Evolutionary conservation across 352 stramenopile genomes (phyloP).

Genomic region (Phytophthora citricola): DNA sequence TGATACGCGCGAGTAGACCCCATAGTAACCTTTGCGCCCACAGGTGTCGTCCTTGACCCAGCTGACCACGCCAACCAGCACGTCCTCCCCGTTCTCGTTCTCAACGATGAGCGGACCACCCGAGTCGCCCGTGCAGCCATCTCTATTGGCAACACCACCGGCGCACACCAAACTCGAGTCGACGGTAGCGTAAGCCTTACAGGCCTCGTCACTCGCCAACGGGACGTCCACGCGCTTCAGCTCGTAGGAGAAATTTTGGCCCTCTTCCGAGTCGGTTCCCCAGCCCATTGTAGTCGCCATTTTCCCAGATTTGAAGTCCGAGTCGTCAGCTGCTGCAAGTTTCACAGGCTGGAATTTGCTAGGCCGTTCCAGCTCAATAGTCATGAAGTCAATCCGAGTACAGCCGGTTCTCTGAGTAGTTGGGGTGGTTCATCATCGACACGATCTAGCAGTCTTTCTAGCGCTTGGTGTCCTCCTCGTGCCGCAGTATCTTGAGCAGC

Average conservation of each 20-base stretch:
- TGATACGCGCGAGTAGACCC: slow-evolving; percentile 61
- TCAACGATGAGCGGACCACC: slow-evolving; percentile 53
- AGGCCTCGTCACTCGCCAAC: slow-evolving; percentile 40
- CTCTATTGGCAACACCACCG: slow-evolving; percentile 33
- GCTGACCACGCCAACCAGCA: slow-evolving; percentile 55
- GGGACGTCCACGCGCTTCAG: slow-evolving; percentile 45
- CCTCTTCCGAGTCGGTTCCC: slow-evolving; percentile 31
- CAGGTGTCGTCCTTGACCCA: slow-evolving; percentile 53
- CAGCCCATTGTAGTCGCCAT: slow-evolving; percentile 42
- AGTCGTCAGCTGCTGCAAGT: slow-evolving; percentile 31
- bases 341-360: slow-evolving; percentile 43
- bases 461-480: too few relatives aligned
- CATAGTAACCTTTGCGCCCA: slow-evolving; percentile 43
- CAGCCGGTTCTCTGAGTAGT: slow-evolving; percentile 12
- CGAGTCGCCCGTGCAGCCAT: slow-evolving; percentile 62
- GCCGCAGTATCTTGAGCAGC: too few relatives aligned
- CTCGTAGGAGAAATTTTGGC: slow-evolving; percentile 27
- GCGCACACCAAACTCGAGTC: slow-evolving; percentile 60
- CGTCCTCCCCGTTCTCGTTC: slow-evolving; percentile 18
- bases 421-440: slow-evolving; percentile 21
- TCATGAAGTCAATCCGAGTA: slow-evolving; percentile 38
- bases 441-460: neutral
- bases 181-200: slow-evolving; percentile 25
- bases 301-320: slow-evolving; percentile 32
- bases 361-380: slow-evolving; percentile 49